phyloP scores from a whole-genome alignment of 805 yeast genomes.

The Saccharomycopsis sp. region DNA sequence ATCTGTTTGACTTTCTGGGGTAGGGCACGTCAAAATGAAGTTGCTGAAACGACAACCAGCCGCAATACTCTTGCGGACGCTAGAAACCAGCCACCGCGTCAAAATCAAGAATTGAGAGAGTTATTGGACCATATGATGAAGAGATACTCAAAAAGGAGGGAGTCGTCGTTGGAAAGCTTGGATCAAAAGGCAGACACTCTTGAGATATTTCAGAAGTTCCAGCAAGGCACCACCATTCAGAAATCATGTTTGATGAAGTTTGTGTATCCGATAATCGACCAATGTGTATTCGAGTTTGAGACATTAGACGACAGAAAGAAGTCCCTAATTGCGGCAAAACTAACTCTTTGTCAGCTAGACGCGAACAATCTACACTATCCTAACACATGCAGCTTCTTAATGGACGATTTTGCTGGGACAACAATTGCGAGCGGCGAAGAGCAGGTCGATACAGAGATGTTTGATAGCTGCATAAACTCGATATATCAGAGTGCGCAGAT shows the following conservation, averaged over 20 bases:
- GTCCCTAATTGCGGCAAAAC: not conserved
- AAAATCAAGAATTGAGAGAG: not conserved
- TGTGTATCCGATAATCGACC: not conserved
- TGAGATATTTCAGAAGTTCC: not conserved
- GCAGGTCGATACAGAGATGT: not conserved
- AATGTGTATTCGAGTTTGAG: conserved; percentile 1
- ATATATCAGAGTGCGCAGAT: conserved; percentile 17
- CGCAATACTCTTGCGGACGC: not conserved
- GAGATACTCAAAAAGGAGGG: not conserved
- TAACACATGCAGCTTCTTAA: conserved; percentile 5
- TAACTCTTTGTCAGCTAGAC: conserved; percentile 8
- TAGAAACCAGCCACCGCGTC: not conserved
- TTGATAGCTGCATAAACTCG: conserved; percentile 5
- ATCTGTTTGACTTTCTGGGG: not conserved
- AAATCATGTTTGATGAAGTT: not conserved
- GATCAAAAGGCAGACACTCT: not conserved
- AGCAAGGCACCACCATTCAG: not conserved
- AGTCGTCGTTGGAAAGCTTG: not conserved
- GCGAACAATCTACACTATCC: not conserved
- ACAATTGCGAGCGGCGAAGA: conserved; percentile 2
- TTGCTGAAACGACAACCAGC: not conserved
- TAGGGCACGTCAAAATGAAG: not conserved
- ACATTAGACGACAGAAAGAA: not conserved
- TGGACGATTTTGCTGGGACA: not conserved
- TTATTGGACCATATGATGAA: not conserved